Base-by-base conservation (phyloP, 371 early-diverging fungal species). In the Mucor irregularis region DNA sequence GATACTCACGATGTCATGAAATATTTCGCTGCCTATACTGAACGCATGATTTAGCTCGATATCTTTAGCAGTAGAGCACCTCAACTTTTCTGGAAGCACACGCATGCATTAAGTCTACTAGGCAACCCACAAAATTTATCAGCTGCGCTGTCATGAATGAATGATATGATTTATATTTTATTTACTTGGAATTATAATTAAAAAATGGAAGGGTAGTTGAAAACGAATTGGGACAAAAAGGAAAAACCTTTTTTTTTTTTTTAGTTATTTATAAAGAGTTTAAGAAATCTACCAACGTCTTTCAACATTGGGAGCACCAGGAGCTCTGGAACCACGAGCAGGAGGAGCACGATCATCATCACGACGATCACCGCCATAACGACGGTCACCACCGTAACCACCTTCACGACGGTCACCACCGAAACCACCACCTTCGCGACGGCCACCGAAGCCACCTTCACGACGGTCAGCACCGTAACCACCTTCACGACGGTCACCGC, bases 231-330 rank as follows among this genome's bases (percentile, higher is more conserved):
- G 16, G 24, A 33, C 34, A 48, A 33, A 48, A 48, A 34, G 13
- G 34, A 33, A 21, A 1, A 10, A 33, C 9, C 10, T 28, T 19
- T 34, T 13, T 48, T 48, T 34, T 48, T 33, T 16, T 24, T 21
- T 21, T 16, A 7, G 24, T 11, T 11, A n/a, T n/a, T n/a, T n/a
- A n/a, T n/a, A n/a, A n/a, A n/a, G n/a, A n/a, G 19, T 4, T 22
- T 7, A 7, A 39, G 13, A 4, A 21, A 38, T 13, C 46, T 55
- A 55, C 56, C 56, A 55, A 14, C 47, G 42, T 54, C 61, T 61
- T 30, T 61, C 54, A 24, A 19, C 44, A n/a, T 28, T 35, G 14
- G 49, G 4, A 43, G 54, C 11, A 11, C 61, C 61, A 29, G 21
- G 25, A 40, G 21, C 31, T 5, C 43, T 24, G 21, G 6, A 31